Conservation (phyloP, 225 moss, liverwort and hornwort genomes). For the Lunularia cruciata region DNA sequence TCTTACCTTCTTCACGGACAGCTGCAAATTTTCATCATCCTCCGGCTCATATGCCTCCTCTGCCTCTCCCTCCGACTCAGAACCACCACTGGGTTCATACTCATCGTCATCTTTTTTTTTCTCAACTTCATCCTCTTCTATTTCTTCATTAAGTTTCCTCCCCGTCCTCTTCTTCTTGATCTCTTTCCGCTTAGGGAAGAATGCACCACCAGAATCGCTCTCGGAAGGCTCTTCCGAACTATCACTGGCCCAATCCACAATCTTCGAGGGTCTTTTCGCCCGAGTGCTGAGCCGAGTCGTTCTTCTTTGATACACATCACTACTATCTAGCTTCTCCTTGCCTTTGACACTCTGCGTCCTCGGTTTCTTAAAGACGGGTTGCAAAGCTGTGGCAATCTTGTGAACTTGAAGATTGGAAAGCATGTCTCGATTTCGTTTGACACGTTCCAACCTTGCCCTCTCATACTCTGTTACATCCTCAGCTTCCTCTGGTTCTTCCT, state of each 20-base stretch:
- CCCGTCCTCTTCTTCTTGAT: not conserved
- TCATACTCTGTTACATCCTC: slow-evolving; percentile 31
- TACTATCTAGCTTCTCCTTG: slow-evolving; percentile 15
- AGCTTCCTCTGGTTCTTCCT: not conserved
- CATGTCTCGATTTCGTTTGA: slow-evolving; percentile 28
- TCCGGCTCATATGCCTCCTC: slow-evolving; percentile 17
- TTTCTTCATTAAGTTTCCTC: not conserved
- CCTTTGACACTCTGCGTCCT: slow-evolving; percentile 3
- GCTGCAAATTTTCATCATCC: not conserved
- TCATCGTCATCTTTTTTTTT: slow-evolving; percentile 29
- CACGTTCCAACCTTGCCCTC: slow-evolving; percentile 27
- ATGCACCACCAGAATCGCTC: slow-evolving; percentile 6
- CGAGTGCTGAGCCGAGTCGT: slow-evolving; percentile 34
- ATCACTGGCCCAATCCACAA: slow-evolving; percentile 32
- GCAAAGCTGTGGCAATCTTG: slow-evolving; percentile 23
- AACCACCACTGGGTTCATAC: slow-evolving; percentile 31
- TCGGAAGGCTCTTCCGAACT: slow-evolving; percentile 8
- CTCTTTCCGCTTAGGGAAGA: not conserved
- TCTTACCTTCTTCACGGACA: slow-evolving; percentile 8
- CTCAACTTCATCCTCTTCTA: slow-evolving; percentile 25
- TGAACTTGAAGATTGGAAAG: slow-evolving; percentile 32
- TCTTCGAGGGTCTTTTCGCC: slow-evolving; percentile 13
- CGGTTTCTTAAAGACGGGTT: not conserved
- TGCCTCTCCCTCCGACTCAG: slow-evolving; percentile 21
- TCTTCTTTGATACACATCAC: slow-evolving; percentile 17